Base-by-base conservation (phyloP, 805 yeast genomes). In the Starmerella vaccinii region DNA sequence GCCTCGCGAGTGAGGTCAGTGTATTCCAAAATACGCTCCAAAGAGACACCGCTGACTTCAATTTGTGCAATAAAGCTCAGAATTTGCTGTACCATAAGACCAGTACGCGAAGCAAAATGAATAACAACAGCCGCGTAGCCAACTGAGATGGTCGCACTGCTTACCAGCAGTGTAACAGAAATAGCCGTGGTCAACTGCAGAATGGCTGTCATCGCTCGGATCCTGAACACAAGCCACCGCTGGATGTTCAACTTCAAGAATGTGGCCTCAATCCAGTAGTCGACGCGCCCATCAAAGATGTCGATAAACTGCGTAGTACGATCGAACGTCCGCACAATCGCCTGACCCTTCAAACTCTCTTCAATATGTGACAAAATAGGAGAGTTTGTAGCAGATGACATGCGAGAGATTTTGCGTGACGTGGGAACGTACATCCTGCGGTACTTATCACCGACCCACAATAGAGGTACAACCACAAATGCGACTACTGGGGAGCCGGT, bases 61-160 rank as follows among this genome's bases (percentile, higher is more conserved):
- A 88, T 87, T 61, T 86, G 95, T 47, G 88, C 96, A 5, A 95
- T 80, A 87, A 84, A 82, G 71, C 94, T 75, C 33, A 89, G 94
- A 65, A 88, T 84, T 88, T 92, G 85, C 63, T 84, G 84, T 68
- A 88, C 76, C 4, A 90, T 75, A 64, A 85, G 88, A 0, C 96
- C 89, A 41, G 87, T 76, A 63, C 86, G 92, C 55, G 84, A 70
- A 1, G 95, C 82, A 66, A 88, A 88, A 42, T 90, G 82, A 55
- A 89, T 83, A 19, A 92, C 81, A 57, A 89, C 76, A 70, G 96
- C 97, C 59, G 86, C 86, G 67, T 84, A 71, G 65, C 96, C 96
- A 18, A 95, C 85, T 21, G 83, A 77, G 26, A 87, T 72, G 35
- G 70, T 67, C 10, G 86, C 84, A 24, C 73, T 69, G 54, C 64